Evolutionary conservation across 257 asterid species (phyloP), one percentile per base, ranked within the genome.

Genomic region (Nicotiana noctiflora): DNA sequence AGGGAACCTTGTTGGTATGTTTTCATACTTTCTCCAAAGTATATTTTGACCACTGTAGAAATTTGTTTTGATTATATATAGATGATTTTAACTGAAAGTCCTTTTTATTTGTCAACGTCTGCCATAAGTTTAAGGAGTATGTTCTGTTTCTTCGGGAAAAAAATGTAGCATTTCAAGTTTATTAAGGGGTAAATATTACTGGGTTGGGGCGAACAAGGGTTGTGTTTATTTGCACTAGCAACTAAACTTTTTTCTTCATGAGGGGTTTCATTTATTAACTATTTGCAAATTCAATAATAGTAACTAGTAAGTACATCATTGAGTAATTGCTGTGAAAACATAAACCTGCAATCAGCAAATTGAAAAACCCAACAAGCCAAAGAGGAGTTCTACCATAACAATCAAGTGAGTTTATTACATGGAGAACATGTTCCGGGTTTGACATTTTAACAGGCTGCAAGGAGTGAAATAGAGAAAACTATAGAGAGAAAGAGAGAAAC

Each of bases 1-100:
- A 95, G 90, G 99, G 99, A 81, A 93, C 98, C 46, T 84, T 95
- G 82, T 79, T 95, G 89, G 99, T 93, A 87, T 44, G 90, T 34
- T 23, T 72, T 23, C 40, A 23, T 46, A 23, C 78, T 49, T 49
- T 23, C 60, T 72, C 23, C 34, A 23, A 23, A 46, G 27, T 74
- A 21, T 74, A 23, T 23, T 46, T 23, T 14, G 60, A 49, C 6
- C 2, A 23, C 2, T 72, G 15, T 72, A 72, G 23, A 49, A 44
- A 72, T 14, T 74, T 74, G 15, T 61, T 40, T 49, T 46, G 60
- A 25, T 46, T 49, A 70, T 70, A 21, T 70, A 44, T 70, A 0
- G 8, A 21, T 52, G 25, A 72, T 23, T 12, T 44, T 12, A 19
- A 19, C 57, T 44, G 77, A 44, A 70, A 70, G 59, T 70, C 25